Base-by-base conservation (phyloP, 1,284 basidiomycete species). In the Boletus hoseneyae region DNA sequence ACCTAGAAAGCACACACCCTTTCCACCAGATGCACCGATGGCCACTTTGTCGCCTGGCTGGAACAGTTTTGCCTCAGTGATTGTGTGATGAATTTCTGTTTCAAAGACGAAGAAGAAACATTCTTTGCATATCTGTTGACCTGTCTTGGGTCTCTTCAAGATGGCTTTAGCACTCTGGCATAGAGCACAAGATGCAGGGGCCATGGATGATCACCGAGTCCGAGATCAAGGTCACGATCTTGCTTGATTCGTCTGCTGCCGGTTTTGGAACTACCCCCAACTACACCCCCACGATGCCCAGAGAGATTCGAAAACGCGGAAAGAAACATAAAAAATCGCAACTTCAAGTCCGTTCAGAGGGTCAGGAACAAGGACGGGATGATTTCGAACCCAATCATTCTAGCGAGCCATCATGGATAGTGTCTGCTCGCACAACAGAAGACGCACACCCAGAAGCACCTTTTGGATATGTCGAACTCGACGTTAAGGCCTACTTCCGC, bases 51-150 rank as follows among this genome's bases (percentile, higher is more conserved):
- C 94, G 30, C 96, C 94, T n/a, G 81, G 78, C 62, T 83, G 82
- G 75, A 99, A 99, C 12, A 99, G 77, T 33, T 80, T 73, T 0
- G 88, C 80, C 57, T 87, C 78, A 3, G 75, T 81, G 63, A 99
- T 97, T 0, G 97, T 98, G 66, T 96, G 88, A 72, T 99, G 97
- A 32, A 99, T 87, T 69, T 99, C 96, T 0, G 93, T 96, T 74
- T 99, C 96, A 60, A 99, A 99, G 34, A 98, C 93, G 62, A 85
- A 83, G 74, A 93, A 99, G 72, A 97, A 97, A 66, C 94, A 97
- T 43, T 89, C 84, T 68, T 87, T 89, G 77, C 95, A 99, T 58
- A 97, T 94, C 65, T 93, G 90, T 65, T 97, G 95, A 0, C 94
- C 94, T 1, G 96, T 99, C 70, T 99, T 99, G 10, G 96, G 96